Conservation (phyloP, 371 early-diverging fungal genomes). For the Mucor ambiguus region DNA sequence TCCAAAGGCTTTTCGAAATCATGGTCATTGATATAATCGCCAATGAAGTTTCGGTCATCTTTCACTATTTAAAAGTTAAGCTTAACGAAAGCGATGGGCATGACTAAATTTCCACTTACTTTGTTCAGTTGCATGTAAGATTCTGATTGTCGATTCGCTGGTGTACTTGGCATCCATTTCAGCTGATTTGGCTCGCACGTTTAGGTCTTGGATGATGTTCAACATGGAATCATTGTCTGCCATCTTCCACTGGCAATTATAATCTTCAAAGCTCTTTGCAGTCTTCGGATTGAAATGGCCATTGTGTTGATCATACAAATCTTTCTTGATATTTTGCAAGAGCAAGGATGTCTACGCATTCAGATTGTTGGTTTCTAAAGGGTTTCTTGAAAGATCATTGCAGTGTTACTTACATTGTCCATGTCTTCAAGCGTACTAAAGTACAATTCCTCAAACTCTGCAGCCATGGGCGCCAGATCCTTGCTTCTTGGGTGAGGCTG, state of each 20-base stretch:
- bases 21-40: background rate
- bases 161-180: background rate
- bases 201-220: background rate
- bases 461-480: slow-evolving; percentile 1
- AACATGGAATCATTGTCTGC: background rate
- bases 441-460: slow-evolving; percentile 18
- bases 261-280: background rate
- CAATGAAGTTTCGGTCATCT: background rate
- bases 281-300: background rate
- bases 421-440: slow-evolving; percentile 19
- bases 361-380: background rate
- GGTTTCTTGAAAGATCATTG: background rate
- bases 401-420: slow-evolving; percentile 8
- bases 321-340: background rate
- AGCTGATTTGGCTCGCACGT: background rate
- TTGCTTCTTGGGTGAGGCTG: background rate
- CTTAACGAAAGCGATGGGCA: background rate
- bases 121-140: background rate
- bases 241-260: slow-evolving; percentile 1
- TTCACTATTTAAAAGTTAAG: background rate
- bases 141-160: background rate
- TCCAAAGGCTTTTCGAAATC: background rate
- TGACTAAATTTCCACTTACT: background rate
- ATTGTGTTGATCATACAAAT: background rate
- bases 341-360: background rate